Evolutionary conservation across 129 eudicot species (phyloP).

Genomic region (Centaurea solstitialis): DNA sequence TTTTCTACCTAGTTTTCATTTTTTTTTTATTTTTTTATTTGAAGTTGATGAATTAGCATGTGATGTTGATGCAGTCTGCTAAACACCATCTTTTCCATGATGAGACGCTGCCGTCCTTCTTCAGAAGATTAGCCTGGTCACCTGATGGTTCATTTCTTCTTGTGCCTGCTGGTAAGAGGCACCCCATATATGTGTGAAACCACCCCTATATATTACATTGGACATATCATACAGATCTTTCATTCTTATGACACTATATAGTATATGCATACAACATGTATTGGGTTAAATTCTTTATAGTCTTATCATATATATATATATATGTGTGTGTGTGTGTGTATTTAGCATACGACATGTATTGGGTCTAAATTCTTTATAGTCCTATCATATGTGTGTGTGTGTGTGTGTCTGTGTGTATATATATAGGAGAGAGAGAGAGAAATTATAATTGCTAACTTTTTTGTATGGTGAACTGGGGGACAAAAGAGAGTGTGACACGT

Average conservation of each 20-base stretch:
- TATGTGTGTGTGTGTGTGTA: no score
- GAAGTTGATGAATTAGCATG: conserved; percentile 19
- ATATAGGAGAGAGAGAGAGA: background rate
- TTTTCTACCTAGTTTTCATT: background rate
- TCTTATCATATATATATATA: no score
- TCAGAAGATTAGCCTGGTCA: conserved; percentile 96
- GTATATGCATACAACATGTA: no score
- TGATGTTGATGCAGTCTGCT: conserved; percentile 52
- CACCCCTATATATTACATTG: no score
- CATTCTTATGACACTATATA: no score
- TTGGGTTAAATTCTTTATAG: no score
- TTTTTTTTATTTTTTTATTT: background rate
- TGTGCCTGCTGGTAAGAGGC: conserved; percentile 87
- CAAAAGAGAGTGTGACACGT: background rate
- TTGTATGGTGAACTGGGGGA: background rate
- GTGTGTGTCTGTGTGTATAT: no score
- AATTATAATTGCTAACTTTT: background rate
- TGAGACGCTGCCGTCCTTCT: conserved; percentile 96
- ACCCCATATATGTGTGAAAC: background rate
- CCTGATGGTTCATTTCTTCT: conserved; percentile 97
- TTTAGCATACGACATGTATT: no score
- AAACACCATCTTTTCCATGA: conserved; percentile 90
- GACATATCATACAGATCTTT: no score
- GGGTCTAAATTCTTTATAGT: no score
- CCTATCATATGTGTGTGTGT: no score